Conservation (phyloP, 805 yeast genomes). For the Teunomyces stri region DNA sequence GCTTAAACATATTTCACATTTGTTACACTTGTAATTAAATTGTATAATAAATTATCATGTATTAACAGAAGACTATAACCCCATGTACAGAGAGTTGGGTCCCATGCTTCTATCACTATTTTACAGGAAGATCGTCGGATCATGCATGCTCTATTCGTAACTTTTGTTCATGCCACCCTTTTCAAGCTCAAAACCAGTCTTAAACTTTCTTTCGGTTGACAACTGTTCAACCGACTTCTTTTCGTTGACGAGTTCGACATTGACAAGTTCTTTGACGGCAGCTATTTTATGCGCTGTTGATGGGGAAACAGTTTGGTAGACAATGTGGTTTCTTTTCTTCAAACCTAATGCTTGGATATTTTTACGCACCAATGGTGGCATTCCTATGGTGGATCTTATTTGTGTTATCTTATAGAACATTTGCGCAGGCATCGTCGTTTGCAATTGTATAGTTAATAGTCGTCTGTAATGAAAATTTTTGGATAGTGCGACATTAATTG, state of each 20-base stretch:
- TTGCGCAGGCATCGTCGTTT: conserved; percentile 10
- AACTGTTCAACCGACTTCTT: conserved; percentile 51
- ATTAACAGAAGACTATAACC: conserved; percentile 1
- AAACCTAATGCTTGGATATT: conserved; percentile 75
- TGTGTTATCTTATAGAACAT: conserved; percentile 62
- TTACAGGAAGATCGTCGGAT: conserved; percentile 1
- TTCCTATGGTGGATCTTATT: conserved; percentile 78
- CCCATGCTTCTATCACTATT: background rate
- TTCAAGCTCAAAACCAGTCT: conserved; percentile 53
- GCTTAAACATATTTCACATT: too few species aligned
- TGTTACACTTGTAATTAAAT: too few species aligned
- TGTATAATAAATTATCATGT: background rate
- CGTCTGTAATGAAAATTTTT: background rate
- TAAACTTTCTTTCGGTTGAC: conserved; percentile 54
- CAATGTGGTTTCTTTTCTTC: conserved; percentile 66
- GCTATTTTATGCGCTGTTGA: conserved; percentile 83
- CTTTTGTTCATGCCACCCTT: conserved; percentile 6
- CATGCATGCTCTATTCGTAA: conserved; percentile 3
- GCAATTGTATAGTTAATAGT: background rate
- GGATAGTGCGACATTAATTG: conserved; percentile 1
- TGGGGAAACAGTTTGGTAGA: conserved; percentile 71
- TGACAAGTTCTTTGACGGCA: conserved; percentile 79
- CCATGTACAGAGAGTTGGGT: conserved; percentile 2
- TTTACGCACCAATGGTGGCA: conserved; percentile 64
- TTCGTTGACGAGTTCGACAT: conserved; percentile 68